phyloP scores from a whole-genome alignment of 805 yeast genomes.

The Wickerhamomyces kurtzmanii region DNA sequence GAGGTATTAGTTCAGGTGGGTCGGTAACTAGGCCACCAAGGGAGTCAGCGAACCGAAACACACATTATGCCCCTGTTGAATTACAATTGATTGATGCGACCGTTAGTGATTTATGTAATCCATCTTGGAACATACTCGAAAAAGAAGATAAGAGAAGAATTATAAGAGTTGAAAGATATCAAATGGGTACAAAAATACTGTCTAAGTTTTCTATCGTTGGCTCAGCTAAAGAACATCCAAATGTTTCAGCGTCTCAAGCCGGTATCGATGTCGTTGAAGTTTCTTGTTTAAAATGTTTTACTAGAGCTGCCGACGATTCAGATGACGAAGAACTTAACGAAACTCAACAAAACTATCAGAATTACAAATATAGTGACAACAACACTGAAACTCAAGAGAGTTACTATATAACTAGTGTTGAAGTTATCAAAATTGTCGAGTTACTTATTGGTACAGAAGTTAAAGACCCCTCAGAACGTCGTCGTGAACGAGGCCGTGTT shows the following conservation, averaged over 20 bases:
- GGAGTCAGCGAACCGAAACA: conserved; percentile 3
- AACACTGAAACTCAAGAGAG: conserved; percentile 3
- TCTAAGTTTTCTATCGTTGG: conserved; percentile 44
- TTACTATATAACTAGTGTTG: conserved; percentile 53
- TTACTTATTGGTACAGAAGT: conserved; percentile 41
- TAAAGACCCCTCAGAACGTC: conserved; percentile 37
- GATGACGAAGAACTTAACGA: conserved; percentile 18
- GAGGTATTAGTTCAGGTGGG: conserved; percentile 55
- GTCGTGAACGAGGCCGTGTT: conserved; percentile 58
- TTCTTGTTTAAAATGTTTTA: conserved; percentile 42
- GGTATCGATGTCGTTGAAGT: conserved; percentile 48
- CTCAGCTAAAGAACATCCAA: conserved; percentile 37
- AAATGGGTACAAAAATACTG: conserved; percentile 33
- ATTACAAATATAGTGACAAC: background rate
- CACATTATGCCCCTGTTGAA: conserved; percentile 34
- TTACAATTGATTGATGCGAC: conserved; percentile 34
- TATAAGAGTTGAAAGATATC: conserved; percentile 45
- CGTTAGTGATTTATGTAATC: conserved; percentile 38
- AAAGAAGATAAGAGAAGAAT: conserved; percentile 42
- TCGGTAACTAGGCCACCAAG: conserved; percentile 46
- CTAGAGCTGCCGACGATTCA: conserved; percentile 19
- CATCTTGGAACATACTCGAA: conserved; percentile 39
- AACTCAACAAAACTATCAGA: background rate
- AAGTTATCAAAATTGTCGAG: conserved; percentile 57
- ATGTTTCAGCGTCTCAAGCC: conserved; percentile 23